phyloP scores from a whole-genome alignment of 1,284 basidiomycete genomes.

The Fomitopsis betulina region DNA sequence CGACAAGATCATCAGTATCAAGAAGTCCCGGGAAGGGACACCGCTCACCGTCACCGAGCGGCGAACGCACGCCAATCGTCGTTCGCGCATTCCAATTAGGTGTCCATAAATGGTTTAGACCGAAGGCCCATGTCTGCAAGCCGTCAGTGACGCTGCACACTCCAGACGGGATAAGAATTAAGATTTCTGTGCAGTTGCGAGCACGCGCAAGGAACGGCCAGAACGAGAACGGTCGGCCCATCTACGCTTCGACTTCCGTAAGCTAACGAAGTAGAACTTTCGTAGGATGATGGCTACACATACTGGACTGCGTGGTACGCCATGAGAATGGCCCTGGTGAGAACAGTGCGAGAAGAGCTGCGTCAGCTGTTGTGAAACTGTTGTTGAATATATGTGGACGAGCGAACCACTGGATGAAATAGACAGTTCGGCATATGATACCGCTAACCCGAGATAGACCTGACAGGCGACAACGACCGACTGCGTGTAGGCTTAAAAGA shows the following conservation, averaged over 20 bases:
- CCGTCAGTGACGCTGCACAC: neutral
- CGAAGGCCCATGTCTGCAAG: neutral
- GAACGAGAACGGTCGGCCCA: neutral
- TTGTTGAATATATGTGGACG: neutral
- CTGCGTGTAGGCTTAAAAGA: neutral
- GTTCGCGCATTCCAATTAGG: conserved; percentile 3
- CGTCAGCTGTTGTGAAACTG: neutral
- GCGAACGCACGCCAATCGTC: conserved; percentile 2
- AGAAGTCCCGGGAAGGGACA: neutral
- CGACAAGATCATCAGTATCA: conserved; percentile 1
- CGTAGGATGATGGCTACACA: neutral
- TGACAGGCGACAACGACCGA: conserved; percentile 1
- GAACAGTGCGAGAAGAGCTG: neutral
- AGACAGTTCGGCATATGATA: neutral
- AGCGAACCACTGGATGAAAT: neutral
- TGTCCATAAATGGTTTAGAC: neutral
- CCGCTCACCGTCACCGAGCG: neutral
- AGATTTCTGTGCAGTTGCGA: neutral
- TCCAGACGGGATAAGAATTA: neutral
- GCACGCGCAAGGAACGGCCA: neutral
- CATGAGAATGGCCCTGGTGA: conserved; percentile 1
- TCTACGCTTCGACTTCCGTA: neutral
- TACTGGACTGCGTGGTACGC: neutral
- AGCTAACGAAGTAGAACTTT: neutral
- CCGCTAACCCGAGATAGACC: neutral